Percentiles rank a stretch among this genome's conserved stretches.
These are phyloP conservation scores for Cytospora paraplurivora DNA, from an alignment of 2,329 filamentous ascomycete genomes.

Conservation along the genomic window DNA sequence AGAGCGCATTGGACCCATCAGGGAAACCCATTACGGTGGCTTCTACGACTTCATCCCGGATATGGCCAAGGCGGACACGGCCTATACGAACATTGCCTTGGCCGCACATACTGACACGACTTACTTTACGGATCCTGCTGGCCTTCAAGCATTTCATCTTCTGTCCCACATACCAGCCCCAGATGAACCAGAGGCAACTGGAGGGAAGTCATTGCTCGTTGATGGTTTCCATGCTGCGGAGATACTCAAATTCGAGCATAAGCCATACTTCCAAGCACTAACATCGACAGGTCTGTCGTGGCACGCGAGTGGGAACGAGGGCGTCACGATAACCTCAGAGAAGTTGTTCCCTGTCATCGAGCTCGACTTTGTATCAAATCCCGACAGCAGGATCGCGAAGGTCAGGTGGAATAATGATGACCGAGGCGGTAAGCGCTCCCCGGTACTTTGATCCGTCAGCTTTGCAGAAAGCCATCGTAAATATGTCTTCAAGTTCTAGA, in stretches of 20 bases:
- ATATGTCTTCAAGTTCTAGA: not conserved
- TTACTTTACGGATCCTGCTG: constrained; percentile 91
- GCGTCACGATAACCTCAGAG: constrained; percentile 76
- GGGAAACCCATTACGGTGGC: constrained; percentile 86
- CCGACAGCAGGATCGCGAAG: not conserved
- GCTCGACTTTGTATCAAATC: constrained; percentile 43
- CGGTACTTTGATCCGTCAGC: not conserved
- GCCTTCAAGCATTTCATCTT: constrained; percentile 90
- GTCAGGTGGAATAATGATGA: constrained; percentile 95
- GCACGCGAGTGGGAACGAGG: constrained; percentile 89
- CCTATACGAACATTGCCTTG: constrained; percentile 84
- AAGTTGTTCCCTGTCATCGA: constrained; percentile 72
- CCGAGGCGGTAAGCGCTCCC: constrained; percentile 51
- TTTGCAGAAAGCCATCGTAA: too few species aligned
- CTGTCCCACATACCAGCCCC: constrained; percentile 72
- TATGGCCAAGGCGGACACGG: constrained; percentile 83
- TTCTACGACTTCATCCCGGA: constrained; percentile 85
- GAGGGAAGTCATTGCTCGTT: constrained; percentile 79
- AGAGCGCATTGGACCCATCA: constrained; percentile 81
- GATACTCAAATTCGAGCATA: constrained; percentile 57
- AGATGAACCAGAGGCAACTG: constrained; percentile 44
- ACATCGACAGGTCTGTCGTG: constrained; percentile 62
- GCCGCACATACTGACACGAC: constrained; percentile 91
- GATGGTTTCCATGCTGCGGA: constrained; percentile 79
- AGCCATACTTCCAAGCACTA: constrained; percentile 60